These are phyloP conservation scores for Metschnikowia continentalis DNA, from an alignment of 805 yeast genomes.

Conservation along the genomic window DNA sequence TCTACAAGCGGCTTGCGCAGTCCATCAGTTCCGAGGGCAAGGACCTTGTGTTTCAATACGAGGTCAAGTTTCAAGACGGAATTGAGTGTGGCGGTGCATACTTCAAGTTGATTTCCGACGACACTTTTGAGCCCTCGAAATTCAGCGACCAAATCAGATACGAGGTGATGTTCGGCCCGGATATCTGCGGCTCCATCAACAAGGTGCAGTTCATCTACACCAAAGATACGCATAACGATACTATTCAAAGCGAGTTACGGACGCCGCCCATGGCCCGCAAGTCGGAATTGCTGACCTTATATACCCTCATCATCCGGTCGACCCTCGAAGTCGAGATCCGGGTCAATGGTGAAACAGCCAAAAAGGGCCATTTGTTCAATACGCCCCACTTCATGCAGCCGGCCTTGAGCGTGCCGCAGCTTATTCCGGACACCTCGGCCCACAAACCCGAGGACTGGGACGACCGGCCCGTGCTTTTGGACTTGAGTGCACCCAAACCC, in stretches of 20 bases:
- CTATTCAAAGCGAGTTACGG: constrained; percentile 65
- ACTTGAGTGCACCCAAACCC: constrained; percentile 61
- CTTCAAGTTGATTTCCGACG: constrained; percentile 58
- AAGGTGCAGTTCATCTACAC: constrained; percentile 73
- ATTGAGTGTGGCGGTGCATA: constrained; percentile 88
- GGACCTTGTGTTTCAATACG: constrained; percentile 82
- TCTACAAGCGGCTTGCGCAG: constrained; percentile 55
- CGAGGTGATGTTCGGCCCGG: constrained; percentile 93
- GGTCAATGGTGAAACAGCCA: constrained; percentile 70
- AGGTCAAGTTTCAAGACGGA: constrained; percentile 77
- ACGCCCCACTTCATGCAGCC: constrained; percentile 55
- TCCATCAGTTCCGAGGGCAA: constrained; percentile 58
- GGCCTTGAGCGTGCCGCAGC: constrained; percentile 60
- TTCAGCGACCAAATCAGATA: constrained; percentile 68
- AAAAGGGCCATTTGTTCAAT: constrained; percentile 63
- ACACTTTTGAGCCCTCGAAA: constrained; percentile 35
- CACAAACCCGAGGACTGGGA: constrained; percentile 87
- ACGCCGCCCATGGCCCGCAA: constrained; percentile 64
- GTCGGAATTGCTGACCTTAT: constrained; percentile 57
- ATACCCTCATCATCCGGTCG: constrained; percentile 69
- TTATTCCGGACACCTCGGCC: constrained; percentile 47
- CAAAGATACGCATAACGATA: constrained; percentile 49
- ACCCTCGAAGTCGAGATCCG: constrained; percentile 73
- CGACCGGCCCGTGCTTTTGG: constrained; percentile 61
- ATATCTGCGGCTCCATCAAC: constrained; percentile 77